phyloP scores from a whole-genome alignment of 805 yeast species.

The Spathaspora sp. region DNA sequence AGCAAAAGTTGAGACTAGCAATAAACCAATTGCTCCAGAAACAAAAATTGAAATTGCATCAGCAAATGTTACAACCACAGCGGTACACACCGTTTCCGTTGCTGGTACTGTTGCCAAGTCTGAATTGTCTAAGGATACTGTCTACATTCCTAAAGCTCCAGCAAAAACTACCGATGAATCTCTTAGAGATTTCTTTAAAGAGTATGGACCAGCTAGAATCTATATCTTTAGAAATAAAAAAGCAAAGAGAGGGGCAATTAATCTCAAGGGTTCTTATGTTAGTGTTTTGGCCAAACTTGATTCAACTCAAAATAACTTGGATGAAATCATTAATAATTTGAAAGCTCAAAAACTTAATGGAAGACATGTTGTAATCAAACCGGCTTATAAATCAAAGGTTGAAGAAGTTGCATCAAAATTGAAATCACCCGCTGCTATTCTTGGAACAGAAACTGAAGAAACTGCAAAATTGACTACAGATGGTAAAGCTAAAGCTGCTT shows the following conservation, averaged over 20 bases:
- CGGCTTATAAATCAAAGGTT: conserved; percentile 41
- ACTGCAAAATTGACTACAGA: not conserved
- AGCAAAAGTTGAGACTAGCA: not conserved
- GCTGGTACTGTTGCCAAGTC: not conserved
- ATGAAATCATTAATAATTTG: conserved; percentile 40
- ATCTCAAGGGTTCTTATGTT: conserved; percentile 27
- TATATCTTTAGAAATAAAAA: conserved; percentile 42
- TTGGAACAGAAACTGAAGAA: not conserved
- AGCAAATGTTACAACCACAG: not conserved
- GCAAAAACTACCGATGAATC: conserved; percentile 40
- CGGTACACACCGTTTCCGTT: not conserved
- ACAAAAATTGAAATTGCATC: not conserved
- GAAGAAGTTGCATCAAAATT: conserved; percentile 32
- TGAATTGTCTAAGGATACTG: conserved; percentile 38
- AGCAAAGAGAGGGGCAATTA: conserved; percentile 22
- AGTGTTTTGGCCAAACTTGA: conserved; percentile 52
- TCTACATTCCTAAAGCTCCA: conserved; percentile 42
- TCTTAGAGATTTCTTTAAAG: conserved; percentile 41
- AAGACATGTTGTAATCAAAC: conserved; percentile 28
- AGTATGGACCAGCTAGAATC: conserved; percentile 44
- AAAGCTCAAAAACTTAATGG: conserved; percentile 34
- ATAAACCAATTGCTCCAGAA: not conserved
- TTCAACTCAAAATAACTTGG: conserved; percentile 34
- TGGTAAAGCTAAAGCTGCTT: not conserved
- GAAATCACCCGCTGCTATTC: not conserved